These are phyloP conservation scores for Calonectria ilicicola DNA, from an alignment of 2,329 filamentous ascomycete species.

Conservation along the genomic window DNA sequence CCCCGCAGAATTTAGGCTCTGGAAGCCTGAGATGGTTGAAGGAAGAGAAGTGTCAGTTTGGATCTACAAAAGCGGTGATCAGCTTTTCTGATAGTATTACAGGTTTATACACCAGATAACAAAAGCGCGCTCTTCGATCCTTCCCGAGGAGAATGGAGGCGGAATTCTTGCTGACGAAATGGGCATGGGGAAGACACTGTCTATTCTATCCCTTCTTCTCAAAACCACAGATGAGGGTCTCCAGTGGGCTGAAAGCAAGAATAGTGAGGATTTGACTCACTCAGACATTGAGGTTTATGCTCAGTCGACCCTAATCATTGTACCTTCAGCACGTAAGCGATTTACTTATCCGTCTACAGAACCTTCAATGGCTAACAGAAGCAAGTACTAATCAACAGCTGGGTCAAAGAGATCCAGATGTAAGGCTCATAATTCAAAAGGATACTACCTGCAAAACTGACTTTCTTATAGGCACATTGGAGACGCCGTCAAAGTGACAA, in stretches of 20 bases:
- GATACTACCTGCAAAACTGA: neutral
- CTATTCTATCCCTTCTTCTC: constrained; percentile 62
- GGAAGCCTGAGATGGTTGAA: constrained; percentile 43
- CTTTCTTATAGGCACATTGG: neutral
- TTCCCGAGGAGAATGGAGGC: constrained; percentile 49
- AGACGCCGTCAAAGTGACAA: neutral
- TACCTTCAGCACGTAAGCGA: constrained; percentile 55
- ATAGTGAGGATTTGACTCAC: constrained; percentile 25
- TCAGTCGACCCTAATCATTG: constrained; percentile 58
- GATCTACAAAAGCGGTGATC: accelerated
- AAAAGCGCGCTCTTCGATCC: constrained; percentile 43
- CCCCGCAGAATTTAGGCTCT: constrained; percentile 45
- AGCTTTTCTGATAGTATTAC: neutral
- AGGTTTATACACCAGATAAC: constrained; percentile 56
- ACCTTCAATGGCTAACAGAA: neutral
- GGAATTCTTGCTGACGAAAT: constrained; percentile 72
- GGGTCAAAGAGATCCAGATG: constrained; percentile 53
- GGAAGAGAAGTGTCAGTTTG: constrained; percentile 42
- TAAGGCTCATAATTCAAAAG: constrained; percentile 29
- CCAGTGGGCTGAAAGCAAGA: constrained; percentile 47
- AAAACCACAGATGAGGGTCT: constrained; percentile 52
- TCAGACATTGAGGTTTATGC: constrained; percentile 38
- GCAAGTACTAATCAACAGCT: constrained; percentile 54
- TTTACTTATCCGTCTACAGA: neutral
- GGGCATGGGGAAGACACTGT: constrained; percentile 70